Percentiles rank a stretch among this genome's conserved stretches.
These are phyloP conservation scores for Truncatella angustata DNA, from an alignment of 2,329 filamentous ascomycete genomes.

Conservation along the genomic window DNA sequence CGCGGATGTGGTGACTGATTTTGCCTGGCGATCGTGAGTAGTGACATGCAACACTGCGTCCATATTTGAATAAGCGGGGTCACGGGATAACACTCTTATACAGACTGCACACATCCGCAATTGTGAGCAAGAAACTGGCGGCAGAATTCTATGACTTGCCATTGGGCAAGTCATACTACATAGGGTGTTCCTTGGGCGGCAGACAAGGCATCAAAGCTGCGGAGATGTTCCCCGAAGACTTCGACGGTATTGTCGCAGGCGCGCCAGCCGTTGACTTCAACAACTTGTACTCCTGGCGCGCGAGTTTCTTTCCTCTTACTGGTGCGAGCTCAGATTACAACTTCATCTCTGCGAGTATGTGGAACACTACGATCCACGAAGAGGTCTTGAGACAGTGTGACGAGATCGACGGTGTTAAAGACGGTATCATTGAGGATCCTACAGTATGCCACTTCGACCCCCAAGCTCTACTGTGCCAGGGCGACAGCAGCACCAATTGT, in stretches of 20 bases:
- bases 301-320: slow-evolving; percentile 40
- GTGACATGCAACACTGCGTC: slow-evolving; percentile 20
- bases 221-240: slow-evolving; percentile 52
- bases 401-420: slow-evolving; percentile 35
- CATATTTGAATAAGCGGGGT: too few relatives aligned
- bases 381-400: slow-evolving; percentile 38
- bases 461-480: slow-evolving; percentile 29
- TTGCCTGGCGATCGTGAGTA: slow-evolving; percentile 26
- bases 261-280: slow-evolving; percentile 36
- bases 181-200: slow-evolving; percentile 58
- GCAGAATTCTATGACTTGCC: slow-evolving; percentile 42
- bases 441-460: slow-evolving; percentile 34
- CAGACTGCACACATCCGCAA: slow-evolving; percentile 42
- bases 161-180: slow-evolving; percentile 46
- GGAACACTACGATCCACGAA: slow-evolving; percentile 31
- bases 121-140: slow-evolving; percentile 46
- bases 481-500: slow-evolving; percentile 32
- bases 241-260: slow-evolving; percentile 54
- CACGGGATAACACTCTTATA: neutral
- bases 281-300: slow-evolving; percentile 29
- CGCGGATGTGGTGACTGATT: slow-evolving; percentile 35
- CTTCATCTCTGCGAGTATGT: slow-evolving; percentile 16
- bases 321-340: slow-evolving; percentile 21
- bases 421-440: slow-evolving; percentile 39
- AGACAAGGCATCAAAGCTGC: slow-evolving; percentile 54